These are phyloP conservation scores for Saitozyma podzolica DNA, from an alignment of 768 basidiomycete species.

Conservation along the genomic window DNA sequence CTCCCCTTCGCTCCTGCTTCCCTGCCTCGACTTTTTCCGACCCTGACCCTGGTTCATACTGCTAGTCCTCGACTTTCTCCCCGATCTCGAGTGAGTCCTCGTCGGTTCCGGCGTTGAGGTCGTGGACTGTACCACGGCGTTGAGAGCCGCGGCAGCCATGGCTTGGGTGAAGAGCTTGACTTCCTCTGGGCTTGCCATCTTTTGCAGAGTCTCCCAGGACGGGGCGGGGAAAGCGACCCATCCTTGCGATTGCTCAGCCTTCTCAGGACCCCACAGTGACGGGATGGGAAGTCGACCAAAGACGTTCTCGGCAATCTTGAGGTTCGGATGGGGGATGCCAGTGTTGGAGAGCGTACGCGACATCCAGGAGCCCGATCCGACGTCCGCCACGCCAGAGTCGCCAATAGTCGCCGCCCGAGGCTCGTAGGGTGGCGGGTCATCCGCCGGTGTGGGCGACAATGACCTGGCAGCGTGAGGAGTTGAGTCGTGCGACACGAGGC, in stretches of 20 bases:
- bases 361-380: conserved; percentile 28
- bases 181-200: conserved; percentile 39
- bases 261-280: neutral
- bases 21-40: neutral
- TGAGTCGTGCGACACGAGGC: neutral
- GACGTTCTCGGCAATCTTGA: conserved; percentile 35
- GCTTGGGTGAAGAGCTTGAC: conserved; percentile 39
- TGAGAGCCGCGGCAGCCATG: conserved; percentile 34
- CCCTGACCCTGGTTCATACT: neutral
- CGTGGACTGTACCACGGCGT: conserved; percentile 33
- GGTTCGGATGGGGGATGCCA: conserved; percentile 21
- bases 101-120: neutral
- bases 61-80: conserved; percentile 13
- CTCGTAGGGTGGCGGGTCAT: conserved; percentile 47
- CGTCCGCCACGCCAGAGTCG: neutral
- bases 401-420: conserved; percentile 5
- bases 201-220: conserved; percentile 44
- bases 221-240: conserved; percentile 39
- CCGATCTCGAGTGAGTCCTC: neutral
- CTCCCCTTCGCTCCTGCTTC: conserved; percentile 7
- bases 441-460: conserved; percentile 8
- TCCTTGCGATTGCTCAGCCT: conserved; percentile 10
- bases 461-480: conserved; percentile 1
- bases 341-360: conserved; percentile 33
- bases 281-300: conserved; percentile 31